These are phyloP conservation scores for Alloascoidea africana DNA, from an alignment of 805 yeast genomes.

Conservation along the genomic window DNA sequence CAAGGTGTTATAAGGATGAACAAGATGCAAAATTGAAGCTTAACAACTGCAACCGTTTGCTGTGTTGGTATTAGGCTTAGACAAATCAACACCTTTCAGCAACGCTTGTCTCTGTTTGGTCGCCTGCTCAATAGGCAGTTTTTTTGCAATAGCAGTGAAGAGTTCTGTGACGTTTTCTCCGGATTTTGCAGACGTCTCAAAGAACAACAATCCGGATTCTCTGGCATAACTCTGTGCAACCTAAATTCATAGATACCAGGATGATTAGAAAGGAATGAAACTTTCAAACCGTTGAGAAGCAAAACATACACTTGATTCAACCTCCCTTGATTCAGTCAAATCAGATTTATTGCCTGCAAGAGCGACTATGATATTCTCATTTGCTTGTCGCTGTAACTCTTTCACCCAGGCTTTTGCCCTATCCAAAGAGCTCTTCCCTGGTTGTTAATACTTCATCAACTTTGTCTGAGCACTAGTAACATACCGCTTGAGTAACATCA, in stretches of 20 bases:
- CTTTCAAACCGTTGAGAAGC: no score
- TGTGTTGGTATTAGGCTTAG: conserved; percentile 11
- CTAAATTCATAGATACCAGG: conserved; percentile 3
- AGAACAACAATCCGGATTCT: conserved; percentile 33
- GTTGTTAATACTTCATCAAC: neutral
- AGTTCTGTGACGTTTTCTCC: conserved; percentile 43
- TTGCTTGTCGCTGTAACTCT: conserved; percentile 77
- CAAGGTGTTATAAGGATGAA: no score
- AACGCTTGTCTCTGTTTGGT: conserved; percentile 12
- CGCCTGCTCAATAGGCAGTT: conserved; percentile 27
- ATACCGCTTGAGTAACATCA: conserved; percentile 46
- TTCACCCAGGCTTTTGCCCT: conserved; percentile 86
- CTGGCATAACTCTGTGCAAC: conserved; percentile 34
- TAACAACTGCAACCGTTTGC: conserved; percentile 20
- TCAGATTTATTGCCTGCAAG: conserved; percentile 83
- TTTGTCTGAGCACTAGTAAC: conserved; percentile 5
- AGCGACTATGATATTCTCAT: conserved; percentile 58
- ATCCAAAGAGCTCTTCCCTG: conserved; percentile 41
- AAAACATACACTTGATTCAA: conserved; percentile 18
- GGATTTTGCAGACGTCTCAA: conserved; percentile 56
- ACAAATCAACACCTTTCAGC: conserved; percentile 19
- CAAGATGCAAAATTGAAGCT: no score
- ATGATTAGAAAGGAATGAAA: no score
- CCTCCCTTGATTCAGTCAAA: conserved; percentile 31
- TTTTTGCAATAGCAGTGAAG: conserved; percentile 29